Evolutionary conservation across 768 basidiomycete genomes (phyloP).

Genomic region (Phlebiopsis gigantea): DNA sequence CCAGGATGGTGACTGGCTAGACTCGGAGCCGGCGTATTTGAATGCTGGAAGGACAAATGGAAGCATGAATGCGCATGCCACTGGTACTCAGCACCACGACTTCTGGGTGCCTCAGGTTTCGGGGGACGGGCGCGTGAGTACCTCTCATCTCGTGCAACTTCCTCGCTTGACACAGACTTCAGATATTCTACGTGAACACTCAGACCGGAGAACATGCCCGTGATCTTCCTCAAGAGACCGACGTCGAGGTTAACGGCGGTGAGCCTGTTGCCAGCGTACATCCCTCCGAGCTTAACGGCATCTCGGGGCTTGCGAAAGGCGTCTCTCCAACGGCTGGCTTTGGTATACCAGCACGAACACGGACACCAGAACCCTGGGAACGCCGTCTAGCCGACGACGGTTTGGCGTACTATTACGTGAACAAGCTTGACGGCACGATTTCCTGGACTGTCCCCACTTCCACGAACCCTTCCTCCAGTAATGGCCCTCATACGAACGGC

Average conservation of each 20-base stretch:
- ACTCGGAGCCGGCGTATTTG: slow-evolving; percentile 32
- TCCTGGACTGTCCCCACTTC: slow-evolving; percentile 61
- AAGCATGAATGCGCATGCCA: slow-evolving; percentile 10
- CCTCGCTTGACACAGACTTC: not conserved
- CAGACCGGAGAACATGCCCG: slow-evolving; percentile 77
- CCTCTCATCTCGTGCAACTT: not conserved
- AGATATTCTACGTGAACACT: slow-evolving; percentile 97
- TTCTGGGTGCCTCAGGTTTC: slow-evolving; percentile 91
- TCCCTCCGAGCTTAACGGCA: slow-evolving; percentile 14
- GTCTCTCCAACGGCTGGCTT: slow-evolving; percentile 48
- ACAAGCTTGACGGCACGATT: slow-evolving; percentile 60
- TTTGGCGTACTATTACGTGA: slow-evolving; percentile 32
- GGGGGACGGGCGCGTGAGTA: slow-evolving; percentile 70
- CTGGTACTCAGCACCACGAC: slow-evolving; percentile 50
- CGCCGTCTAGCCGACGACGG: slow-evolving; percentile 22
- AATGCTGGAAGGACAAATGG: slow-evolving; percentile 17
- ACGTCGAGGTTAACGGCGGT: slow-evolving; percentile 52
- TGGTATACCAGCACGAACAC: slow-evolving; percentile 51
- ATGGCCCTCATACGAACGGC: not conserved
- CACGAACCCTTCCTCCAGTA: not conserved
- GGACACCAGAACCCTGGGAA: slow-evolving; percentile 80
- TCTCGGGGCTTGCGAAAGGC: slow-evolving; percentile 50
- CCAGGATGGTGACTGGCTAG: slow-evolving; percentile 51
- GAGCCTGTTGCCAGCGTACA: slow-evolving; percentile 38
- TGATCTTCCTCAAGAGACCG: slow-evolving; percentile 77